Base-by-base conservation (phyloP, 192 early-diverging fungal species). In the Rhizophagus sp. region DNA sequence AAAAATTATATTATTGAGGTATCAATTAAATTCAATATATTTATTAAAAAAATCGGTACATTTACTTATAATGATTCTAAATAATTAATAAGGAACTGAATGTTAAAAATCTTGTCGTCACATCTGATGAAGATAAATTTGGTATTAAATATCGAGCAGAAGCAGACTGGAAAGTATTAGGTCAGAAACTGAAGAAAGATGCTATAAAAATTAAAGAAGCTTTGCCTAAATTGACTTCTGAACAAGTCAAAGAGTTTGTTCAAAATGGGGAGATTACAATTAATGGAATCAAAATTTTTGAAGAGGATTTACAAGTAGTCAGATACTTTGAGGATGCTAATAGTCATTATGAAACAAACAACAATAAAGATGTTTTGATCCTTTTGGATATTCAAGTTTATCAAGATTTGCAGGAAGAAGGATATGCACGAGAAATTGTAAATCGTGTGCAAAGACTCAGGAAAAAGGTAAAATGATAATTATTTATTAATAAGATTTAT, bases 361-460 rank as follows among this genome's bases (percentile, higher is more conserved):
- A 86, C 11, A 93, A 95, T 80, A 91, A 89, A 83, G 94, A 96
- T 68, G 94, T 94, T 9, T 84, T 99, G 30, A 93, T 98, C 69
- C 89, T 99, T 79, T 82, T 99, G 81, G 96, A 98, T 84, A 88
- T 88, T 27, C 91, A 92, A 79, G 79, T 91, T n/a, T 95, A 97
- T 82, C 85, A 92, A 57, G 91, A 91, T 72, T 86, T 99, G 57
- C 88, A 95, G 79, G 90, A 95, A 75, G 97, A 98, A 85, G 96
- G 96, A 47, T 80, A 93, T 64, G 98, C 98, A 15, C 91, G 98
- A 66, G 98, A 99, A 88, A 83, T 99, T 72, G 92, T 98, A 76
- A 99, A 99, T 92, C 92, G 98, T 80, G 93, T 97, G 17, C 98
- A 99, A 88, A 90, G 95, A 75, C 83, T 97, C 79, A 91, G 98